Conservation (phyloP, 164 flowering plant genomes). For the Cinnamomum chago region DNA sequence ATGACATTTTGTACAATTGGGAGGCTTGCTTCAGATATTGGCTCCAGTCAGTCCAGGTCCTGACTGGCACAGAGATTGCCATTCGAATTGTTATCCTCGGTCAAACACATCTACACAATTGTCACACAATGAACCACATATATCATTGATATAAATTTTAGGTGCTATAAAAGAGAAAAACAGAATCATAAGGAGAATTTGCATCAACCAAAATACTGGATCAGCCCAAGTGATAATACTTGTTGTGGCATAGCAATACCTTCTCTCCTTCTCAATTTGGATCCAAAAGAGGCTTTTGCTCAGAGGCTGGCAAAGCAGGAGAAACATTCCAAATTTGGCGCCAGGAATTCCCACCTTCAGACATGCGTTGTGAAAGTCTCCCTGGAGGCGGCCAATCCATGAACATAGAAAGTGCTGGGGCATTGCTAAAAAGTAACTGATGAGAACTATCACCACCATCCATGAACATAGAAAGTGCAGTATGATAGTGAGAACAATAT, state of each 20-base stretch:
- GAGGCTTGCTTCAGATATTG: no score
- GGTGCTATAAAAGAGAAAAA: no score
- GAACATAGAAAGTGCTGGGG: not conserved
- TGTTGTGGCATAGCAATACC: constrained; percentile 30
- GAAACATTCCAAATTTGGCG: constrained; percentile 83
- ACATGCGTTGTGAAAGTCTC: constrained; percentile 61
- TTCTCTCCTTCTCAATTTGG: constrained; percentile 94
- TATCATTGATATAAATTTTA: no score
- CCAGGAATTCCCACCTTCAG: constrained; percentile 83
- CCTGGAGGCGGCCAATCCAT: constrained; percentile 96
- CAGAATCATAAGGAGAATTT: no score
- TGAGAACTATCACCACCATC: not conserved
- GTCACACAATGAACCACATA: no score
- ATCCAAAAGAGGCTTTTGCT: constrained; percentile 89
- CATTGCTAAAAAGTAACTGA: not conserved
- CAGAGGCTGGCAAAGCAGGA: constrained; percentile 65
- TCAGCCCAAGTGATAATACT: not conserved
- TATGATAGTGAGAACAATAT: no score
- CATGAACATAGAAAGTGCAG: not conserved
- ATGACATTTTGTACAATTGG: no score
- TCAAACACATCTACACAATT: no score
- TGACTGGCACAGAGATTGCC: no score
- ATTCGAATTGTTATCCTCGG: no score
- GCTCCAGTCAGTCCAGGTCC: no score
- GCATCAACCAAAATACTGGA: not conserved